Base-by-base conservation (phyloP, 2,329 filamentous ascomycete species). In the Nigrospora oryzae region DNA sequence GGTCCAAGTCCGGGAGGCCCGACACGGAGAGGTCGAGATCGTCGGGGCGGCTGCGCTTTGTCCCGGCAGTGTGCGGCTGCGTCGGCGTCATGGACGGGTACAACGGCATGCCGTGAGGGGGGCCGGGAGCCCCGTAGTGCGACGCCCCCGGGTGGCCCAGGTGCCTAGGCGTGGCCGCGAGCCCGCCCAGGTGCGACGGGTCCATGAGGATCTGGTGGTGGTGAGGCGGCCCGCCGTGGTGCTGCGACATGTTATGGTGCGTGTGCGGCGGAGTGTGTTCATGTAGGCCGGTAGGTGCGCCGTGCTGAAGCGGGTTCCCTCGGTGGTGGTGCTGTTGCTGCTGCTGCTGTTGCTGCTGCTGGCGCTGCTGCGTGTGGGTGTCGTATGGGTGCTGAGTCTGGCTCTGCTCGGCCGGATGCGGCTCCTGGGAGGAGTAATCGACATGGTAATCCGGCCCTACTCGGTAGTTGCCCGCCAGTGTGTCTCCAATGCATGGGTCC, bases 381-480 rank as follows among this genome's bases (percentile, higher is more conserved):
- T 81, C 77, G 68, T 84, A 86, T 56, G 75, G 67, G 63, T 83
- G 77, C 61, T 78, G 71, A 63, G 75, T 73, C 62, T 84, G 78
- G 63, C 73, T 74, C 64, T 83, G 79, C 63, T 79, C 74, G 66
- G 74, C 74, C 40, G 79, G 68, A 71, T 82, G 77, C 67, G 74
- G 74, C 61, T 75, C 77, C 70, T 84, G 82, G 64, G 79, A 71
- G 69, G 81, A 75, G 71, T 85, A 86, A 65, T 84, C 79, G 75
- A 86, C 81, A 77, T 83, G 78, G 74, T 84, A 84, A 72, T 82
- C 79, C 65, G 70, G 64, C 61, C 74, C 76, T 69, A 79, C 74
- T 75, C 81, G 79, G 73, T 86, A 87, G 68, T 82, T 80, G 75
- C 79, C 75, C 75, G 80, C 81, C 79, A 85, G 79, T 72, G 78